Evolutionary conservation across 257 asterid genomes (phyloP).

Genomic region (Gentiana macrophylla): DNA sequence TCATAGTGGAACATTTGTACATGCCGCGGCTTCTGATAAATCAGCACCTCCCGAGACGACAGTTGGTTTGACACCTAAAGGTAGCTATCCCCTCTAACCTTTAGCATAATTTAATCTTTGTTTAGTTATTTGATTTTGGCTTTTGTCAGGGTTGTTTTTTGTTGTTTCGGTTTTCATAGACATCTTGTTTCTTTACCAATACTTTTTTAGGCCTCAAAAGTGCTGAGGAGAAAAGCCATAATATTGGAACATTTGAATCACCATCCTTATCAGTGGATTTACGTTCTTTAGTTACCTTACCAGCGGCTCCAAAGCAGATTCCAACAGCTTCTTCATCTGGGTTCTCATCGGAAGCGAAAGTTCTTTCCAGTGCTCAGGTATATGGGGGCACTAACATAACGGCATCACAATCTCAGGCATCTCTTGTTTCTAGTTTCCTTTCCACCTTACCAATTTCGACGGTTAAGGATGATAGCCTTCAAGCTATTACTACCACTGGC

Average conservation of each 20-base stretch:
- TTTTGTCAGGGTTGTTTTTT: too few species aligned
- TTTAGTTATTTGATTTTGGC: too few species aligned
- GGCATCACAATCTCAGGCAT: slow-evolving; percentile 26
- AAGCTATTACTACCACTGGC: slow-evolving; percentile 14
- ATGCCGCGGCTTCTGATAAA: not conserved
- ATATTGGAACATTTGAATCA: slow-evolving; percentile 10
- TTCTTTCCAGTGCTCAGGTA: slow-evolving; percentile 26
- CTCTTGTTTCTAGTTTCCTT: slow-evolving; percentile 22
- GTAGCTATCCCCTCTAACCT: too few species aligned
- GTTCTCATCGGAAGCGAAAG: slow-evolving; percentile 3
- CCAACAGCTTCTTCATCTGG: slow-evolving; percentile 24
- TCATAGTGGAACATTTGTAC: slow-evolving; percentile 13
- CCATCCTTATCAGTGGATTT: slow-evolving; percentile 8
- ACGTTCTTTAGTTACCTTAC: slow-evolving; percentile 17
- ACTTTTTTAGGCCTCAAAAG: slow-evolving; percentile 17
- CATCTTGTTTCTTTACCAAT: too few species aligned
- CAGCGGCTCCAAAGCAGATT: slow-evolving; percentile 33
- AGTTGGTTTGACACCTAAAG: slow-evolving; percentile 20
- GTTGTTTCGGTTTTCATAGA: too few species aligned
- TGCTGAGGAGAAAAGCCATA: slow-evolving; percentile 19
- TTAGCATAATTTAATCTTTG: too few species aligned
- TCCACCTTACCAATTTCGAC: slow-evolving; percentile 21
- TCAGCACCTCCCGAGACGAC: slow-evolving; percentile 22
- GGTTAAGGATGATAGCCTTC: slow-evolving; percentile 16
- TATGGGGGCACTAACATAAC: slow-evolving; percentile 21